Evolutionary conservation across 2,329 filamentous ascomycete species (phyloP), one percentile per base, ranked within the genome.

Genomic region (Lasiodiplodia theobromae): DNA sequence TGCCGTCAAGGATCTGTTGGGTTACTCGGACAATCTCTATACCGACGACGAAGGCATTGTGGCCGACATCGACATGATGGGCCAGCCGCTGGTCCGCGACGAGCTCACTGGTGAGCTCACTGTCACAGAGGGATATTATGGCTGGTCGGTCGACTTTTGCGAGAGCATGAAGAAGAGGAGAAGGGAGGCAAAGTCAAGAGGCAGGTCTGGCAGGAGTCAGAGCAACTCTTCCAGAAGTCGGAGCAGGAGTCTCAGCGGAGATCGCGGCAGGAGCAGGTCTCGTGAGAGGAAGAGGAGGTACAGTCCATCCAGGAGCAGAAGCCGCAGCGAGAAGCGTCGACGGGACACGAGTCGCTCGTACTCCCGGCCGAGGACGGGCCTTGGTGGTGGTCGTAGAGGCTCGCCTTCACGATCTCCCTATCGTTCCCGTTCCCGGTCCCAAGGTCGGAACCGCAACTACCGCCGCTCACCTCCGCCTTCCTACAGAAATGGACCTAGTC

Each of bases 91-190:
- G 65, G 81, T 89, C 21, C 77, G 87, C 2, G 89, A 93, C 72
- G 88, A 90, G 72, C 81, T 87, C n/a, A 91, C 87, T 0, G 89
- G 89, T 0, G 87, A 91, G 2, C 80, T 90, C 2, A 77, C 89
- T 7, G 84, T 85, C 7, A 90, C 89, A 1, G 89, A 92, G 71
- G 92, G 91, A 0, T 96, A 96, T 77, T 96, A 96, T 76, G 94
- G 93, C 70, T 97, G 94, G 94, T 95, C 93, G 5, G 86, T 87
- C 49, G 83, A 84, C 0, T 96, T 97, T 73, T 96, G 92, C 76
- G 85, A 92, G 72, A 92, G 91, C 75, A 96, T 96, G 91, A 93
- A 91, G 68, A 73, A 72, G 38, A 68, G 67, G 28, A 44, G 57
- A 52, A 52, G 37, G 11, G 66, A 68, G 25, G 47, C 52, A 28